Evolutionary conservation across 352 stramenopile genomes (phyloP).

Genomic region (Pythium myriotylum): DNA sequence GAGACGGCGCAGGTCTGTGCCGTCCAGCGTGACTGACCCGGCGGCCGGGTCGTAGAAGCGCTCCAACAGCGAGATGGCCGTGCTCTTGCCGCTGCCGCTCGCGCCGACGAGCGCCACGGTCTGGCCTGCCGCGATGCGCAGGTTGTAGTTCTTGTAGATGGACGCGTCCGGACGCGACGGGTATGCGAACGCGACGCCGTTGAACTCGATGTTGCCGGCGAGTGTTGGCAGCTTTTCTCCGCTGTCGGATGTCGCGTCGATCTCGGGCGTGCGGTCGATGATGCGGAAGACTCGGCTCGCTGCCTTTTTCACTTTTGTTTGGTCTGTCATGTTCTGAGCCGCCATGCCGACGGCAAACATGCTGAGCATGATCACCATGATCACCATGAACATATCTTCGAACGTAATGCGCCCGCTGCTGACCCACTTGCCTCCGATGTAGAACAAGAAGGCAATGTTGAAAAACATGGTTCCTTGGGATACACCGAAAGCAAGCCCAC

Average conservation of each 20-base stretch:
- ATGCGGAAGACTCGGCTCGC: conserved; percentile 35
- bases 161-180: conserved; percentile 40
- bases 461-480: conserved; percentile 51
- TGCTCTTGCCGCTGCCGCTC: conserved; percentile 79
- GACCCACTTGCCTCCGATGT: conserved; percentile 39
- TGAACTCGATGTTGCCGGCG: conserved; percentile 40
- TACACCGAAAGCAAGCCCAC: conserved; percentile 46
- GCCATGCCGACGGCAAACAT: conserved; percentile 32
- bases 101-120: conserved; percentile 83
- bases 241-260: conserved; percentile 24
- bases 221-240: conserved; percentile 19
- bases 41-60: conserved; percentile 63
- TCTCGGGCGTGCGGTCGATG: conserved; percentile 36
- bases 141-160: conserved; percentile 70
- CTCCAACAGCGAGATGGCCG: conserved; percentile 65
- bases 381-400: conserved; percentile 38
- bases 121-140: conserved; percentile 55
- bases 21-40: conserved; percentile 59
- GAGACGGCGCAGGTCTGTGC: conserved; percentile 52
- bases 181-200: conserved; percentile 57
- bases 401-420: conserved; percentile 32
- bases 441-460: conserved; percentile 55
- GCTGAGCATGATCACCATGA: conserved; percentile 42
- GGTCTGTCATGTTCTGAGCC: conserved; percentile 26
- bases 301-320: conserved; percentile 31